phyloP scores from a whole-genome alignment of 192 early-diverging fungal species.

The Backusella psychrophila region DNA sequence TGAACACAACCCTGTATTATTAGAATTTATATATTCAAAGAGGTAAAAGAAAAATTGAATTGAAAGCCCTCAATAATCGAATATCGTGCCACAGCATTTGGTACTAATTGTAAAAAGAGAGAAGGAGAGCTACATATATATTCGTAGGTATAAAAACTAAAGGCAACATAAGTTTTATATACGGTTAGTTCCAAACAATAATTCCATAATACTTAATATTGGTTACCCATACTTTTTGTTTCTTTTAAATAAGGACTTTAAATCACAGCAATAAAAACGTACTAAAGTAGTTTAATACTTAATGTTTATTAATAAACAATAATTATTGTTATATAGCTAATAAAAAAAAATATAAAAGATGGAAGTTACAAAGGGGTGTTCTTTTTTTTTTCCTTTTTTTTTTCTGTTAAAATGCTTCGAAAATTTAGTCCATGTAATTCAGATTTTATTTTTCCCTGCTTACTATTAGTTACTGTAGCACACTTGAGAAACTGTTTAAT shows the following conservation, averaged over 20 bases:
- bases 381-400: background rate
- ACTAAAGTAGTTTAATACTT: background rate
- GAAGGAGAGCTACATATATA: background rate
- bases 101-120: background rate
- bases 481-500: no score
- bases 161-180: background rate
- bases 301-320: background rate
- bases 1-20: background rate
- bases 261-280: background rate
- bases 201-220: background rate
- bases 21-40: background rate
- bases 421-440: no score
- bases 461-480: no score
- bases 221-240: background rate
- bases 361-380: background rate
- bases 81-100: background rate
- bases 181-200: background rate
- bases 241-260: background rate
- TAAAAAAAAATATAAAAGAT: background rate
- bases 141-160: background rate
- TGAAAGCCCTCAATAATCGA: background rate
- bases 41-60: background rate
- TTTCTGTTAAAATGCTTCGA: no score
- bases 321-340: background rate
- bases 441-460: no score